Conservation (phyloP, 2,329 filamentous ascomycete genomes). For the Verticillium nonalfalfae region DNA sequence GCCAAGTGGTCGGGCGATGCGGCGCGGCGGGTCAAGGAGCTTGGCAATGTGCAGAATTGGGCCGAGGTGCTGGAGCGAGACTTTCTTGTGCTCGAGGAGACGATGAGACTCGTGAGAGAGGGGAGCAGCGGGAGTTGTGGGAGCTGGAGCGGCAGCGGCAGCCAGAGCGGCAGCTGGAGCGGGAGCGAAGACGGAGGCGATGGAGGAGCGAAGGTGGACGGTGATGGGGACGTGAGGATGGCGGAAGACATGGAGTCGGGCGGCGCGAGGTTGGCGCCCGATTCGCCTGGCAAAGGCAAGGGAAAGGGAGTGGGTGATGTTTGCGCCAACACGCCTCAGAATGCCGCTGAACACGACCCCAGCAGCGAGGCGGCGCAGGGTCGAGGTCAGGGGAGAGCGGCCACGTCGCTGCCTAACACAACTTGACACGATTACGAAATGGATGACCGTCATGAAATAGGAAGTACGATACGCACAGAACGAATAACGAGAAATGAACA, state of each 20-base stretch:
- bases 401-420: constrained; percentile 27
- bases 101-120: constrained; percentile 46
- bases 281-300: constrained; percentile 16
- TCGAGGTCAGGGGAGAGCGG: constrained; percentile 27
- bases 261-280: background rate
- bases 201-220: constrained; percentile 6
- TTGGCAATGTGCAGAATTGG: constrained; percentile 82
- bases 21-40: constrained; percentile 63
- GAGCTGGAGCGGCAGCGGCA: constrained; percentile 31
- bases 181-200: constrained; percentile 10
- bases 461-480: background rate
- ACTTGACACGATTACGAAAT: constrained; percentile 12
- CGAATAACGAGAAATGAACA: background rate
- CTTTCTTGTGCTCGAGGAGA: constrained; percentile 59
- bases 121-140: constrained; percentile 15
- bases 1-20: constrained; percentile 57
- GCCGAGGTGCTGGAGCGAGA: constrained; percentile 72
- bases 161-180: constrained; percentile 19
- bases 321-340: constrained; percentile 30
- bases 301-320: constrained; percentile 8
- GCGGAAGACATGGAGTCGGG: constrained; percentile 3
- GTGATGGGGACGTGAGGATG: constrained; percentile 9
- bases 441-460: constrained; percentile 6
- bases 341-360: constrained; percentile 27
- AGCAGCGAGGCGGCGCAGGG: constrained; percentile 24